Percentiles rank a stretch among this genome's conserved stretches.
phyloP scores from a whole-genome alignment of 352 stramenopile species.

The Elongisporangium anandrum region DNA sequence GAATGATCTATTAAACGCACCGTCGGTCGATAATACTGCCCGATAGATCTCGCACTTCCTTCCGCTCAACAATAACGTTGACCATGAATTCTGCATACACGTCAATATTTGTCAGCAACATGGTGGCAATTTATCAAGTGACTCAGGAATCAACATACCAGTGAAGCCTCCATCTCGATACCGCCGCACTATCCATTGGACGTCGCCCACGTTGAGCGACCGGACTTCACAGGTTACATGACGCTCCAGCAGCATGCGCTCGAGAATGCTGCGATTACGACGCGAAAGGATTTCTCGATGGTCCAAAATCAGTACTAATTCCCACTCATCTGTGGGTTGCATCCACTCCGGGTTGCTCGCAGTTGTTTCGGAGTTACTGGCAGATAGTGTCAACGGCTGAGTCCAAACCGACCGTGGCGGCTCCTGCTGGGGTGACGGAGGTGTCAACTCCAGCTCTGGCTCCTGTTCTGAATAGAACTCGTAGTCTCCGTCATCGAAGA shows the following conservation, averaged over 20 bases:
- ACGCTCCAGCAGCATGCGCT: constrained; percentile 73
- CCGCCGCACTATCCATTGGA: constrained; percentile 70
- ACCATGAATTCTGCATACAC: constrained; percentile 57
- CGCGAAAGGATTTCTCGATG: constrained; percentile 77
- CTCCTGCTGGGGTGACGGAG: too few relatives aligned
- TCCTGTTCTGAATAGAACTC: not conserved
- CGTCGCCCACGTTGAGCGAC: constrained; percentile 66
- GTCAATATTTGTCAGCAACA: not conserved
- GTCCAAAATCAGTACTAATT: constrained; percentile 77
- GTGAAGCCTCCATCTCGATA: constrained; percentile 21
- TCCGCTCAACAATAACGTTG: constrained; percentile 82
- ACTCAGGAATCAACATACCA: too few relatives aligned
- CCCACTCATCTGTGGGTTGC: constrained; percentile 45
- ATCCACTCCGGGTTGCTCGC: not conserved
- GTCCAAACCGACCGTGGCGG: not conserved
- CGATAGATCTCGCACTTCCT: constrained; percentile 74
- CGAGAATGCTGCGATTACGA: constrained; percentile 65
- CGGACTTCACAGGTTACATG: constrained; percentile 83
- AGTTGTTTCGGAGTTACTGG: not conserved
- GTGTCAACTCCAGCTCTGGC: not conserved
- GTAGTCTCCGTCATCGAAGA: not conserved
- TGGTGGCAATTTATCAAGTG: not conserved
- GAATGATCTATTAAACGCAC: not conserved
- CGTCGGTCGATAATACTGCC: constrained; percentile 80
- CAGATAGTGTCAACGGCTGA: not conserved